Conservation (phyloP, 352 stramenopile species). For the Phytophthora pseudosyringae region DNA sequence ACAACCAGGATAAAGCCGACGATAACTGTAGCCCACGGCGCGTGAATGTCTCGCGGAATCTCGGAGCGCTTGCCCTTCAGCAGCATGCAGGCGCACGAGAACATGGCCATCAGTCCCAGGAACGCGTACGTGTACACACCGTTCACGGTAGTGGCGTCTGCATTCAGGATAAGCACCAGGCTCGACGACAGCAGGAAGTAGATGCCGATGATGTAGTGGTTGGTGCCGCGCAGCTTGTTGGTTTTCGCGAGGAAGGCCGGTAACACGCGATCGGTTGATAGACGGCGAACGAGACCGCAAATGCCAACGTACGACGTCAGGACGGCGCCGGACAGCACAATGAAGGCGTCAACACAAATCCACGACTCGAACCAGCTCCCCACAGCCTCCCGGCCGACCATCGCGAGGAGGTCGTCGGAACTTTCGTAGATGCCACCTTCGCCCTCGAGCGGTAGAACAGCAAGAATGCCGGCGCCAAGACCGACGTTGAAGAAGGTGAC, state of each 20-base stretch:
- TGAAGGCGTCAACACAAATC: conserved; percentile 81
- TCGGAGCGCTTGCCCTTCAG: conserved; percentile 86
- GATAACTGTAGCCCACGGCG: conserved; percentile 53
- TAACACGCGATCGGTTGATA: conserved; percentile 71
- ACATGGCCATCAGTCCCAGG: conserved; percentile 83
- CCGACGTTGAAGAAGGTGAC: conserved; percentile 85
- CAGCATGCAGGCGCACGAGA: conserved; percentile 80
- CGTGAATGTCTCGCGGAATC: conserved; percentile 70
- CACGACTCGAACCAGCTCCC: conserved; percentile 52
- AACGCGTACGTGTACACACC: conserved; percentile 91
- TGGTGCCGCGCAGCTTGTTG: conserved; percentile 66
- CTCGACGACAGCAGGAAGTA: conserved; percentile 70
- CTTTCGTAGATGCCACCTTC: conserved; percentile 47
- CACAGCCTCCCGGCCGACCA: conserved; percentile 44
- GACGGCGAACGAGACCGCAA: conserved; percentile 67
- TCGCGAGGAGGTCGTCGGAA: conserved; percentile 64
- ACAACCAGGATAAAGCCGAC: conserved; percentile 49
- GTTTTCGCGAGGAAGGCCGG: conserved; percentile 49
- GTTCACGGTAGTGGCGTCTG: conserved; percentile 66
- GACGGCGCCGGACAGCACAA: conserved; percentile 83
- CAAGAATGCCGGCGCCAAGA: conserved; percentile 66
- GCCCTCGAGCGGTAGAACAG: conserved; percentile 63
- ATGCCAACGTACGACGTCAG: conserved; percentile 87
- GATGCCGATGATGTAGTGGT: conserved; percentile 74
- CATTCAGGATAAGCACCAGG: conserved; percentile 70